Percentiles rank a stretch among this genome's conserved stretches.
Conservation (phyloP, 108 stramenopile species). For the Aurantiochytrium sp. region DNA sequence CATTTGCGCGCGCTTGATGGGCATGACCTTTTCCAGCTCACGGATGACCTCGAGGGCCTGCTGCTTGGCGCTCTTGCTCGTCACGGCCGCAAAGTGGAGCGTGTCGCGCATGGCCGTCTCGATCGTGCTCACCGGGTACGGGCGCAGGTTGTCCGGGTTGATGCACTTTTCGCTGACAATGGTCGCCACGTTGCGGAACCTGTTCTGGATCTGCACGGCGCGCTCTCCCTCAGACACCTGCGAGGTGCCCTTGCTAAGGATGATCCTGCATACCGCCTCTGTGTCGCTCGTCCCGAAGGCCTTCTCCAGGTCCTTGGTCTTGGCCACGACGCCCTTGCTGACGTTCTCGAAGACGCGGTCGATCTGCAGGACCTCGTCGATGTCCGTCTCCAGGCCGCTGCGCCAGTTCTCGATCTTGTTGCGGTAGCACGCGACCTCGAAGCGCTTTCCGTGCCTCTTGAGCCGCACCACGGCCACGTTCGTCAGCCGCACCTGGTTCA, state of each 20-base stretch:
- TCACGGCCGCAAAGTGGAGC: constrained; percentile 82
- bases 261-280: constrained; percentile 69
- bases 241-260: constrained; percentile 76
- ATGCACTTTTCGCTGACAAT: constrained; percentile 89
- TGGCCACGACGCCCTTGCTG: constrained; percentile 87
- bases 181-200: constrained; percentile 75
- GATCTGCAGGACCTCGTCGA: constrained; percentile 95
- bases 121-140: constrained; percentile 71
- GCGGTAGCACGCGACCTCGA: constrained; percentile 95
- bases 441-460: constrained; percentile 78
- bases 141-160: constrained; percentile 72
- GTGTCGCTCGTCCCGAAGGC: constrained; percentile 79
- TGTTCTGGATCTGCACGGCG: constrained; percentile 36
- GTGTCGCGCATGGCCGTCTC: constrained; percentile 76
- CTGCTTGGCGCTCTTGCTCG: constrained; percentile 76
- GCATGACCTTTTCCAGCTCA: constrained; percentile 72
- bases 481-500: constrained; percentile 90
- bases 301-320: constrained; percentile 70
- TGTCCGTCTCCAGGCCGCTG: constrained; percentile 88
- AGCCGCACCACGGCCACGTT: constrained; percentile 93
- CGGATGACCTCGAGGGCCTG: constrained; percentile 92
- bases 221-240: constrained; percentile 74
- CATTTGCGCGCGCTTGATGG: constrained; percentile 93
- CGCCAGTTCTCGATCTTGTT: constrained; percentile 97
- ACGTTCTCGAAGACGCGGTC: constrained; percentile 91